Evolutionary conservation across 352 stramenopile genomes (phyloP).

Genomic region (Aphanomyces invadans): DNA sequence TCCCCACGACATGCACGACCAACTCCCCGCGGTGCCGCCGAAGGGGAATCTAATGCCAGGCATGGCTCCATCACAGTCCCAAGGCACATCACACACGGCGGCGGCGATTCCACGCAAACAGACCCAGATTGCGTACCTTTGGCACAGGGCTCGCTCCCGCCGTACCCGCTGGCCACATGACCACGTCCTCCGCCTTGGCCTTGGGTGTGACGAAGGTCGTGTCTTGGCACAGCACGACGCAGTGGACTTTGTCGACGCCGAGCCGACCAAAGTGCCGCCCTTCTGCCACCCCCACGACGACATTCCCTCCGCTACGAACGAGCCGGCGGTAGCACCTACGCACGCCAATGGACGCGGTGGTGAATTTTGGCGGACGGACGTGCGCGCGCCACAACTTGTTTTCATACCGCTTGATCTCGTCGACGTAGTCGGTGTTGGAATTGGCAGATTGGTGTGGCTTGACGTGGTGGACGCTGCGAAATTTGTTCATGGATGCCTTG

Average conservation of each 20-base stretch:
- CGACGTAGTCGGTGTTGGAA: constrained; percentile 1
- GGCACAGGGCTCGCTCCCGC: neutral
- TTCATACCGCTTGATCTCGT: constrained; percentile 21
- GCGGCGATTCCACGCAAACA: too few relatives aligned
- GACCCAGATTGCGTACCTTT: neutral
- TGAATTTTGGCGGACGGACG: too few relatives aligned
- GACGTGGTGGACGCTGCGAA: neutral
- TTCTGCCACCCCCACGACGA: neutral
- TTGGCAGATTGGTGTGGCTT: neutral
- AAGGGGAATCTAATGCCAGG: constrained; percentile 17
- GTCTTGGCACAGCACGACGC: constrained; percentile 8
- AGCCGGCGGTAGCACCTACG: constrained; percentile 18
- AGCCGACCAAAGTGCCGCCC: constrained; percentile 1
- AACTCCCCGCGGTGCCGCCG: constrained; percentile 3
- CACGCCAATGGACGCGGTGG: too few relatives aligned
- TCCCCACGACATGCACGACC: neutral
- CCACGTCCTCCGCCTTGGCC: neutral
- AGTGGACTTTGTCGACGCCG: neutral
- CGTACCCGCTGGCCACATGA: neutral
- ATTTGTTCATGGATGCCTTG: constrained; percentile 1
- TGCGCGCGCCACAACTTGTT: too few relatives aligned
- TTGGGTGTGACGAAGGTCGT: constrained; percentile 9
- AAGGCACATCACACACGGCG: too few relatives aligned
- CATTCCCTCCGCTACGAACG: neutral
- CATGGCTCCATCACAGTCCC: too few relatives aligned